A percentile compares a stretch with the other conserved stretches of the same genome.
These are phyloP conservation scores for cucumber (Cucumis sativus) DNA, from an alignment of 306 rosid species.

Conservation along the genomic window Cucumber_9930_V3 NC_026655.2:23560501-23561000, in stretches of 20 bases:
- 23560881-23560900: slow-evolving; percentile 55
- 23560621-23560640: too few relatives aligned
- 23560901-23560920: slow-evolving; percentile 80
- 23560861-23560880: slow-evolving; percentile 72
- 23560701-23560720: too few relatives aligned
- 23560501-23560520: slow-evolving; percentile 62
- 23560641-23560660: too few relatives aligned
- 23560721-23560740: too few relatives aligned
- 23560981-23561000: not conserved
- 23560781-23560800: too few relatives aligned
- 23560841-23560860: not conserved
- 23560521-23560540: slow-evolving; percentile 56
- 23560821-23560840: too few relatives aligned
- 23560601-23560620: too few relatives aligned
- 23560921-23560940: slow-evolving; percentile 61
- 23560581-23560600: not conserved
- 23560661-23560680: too few relatives aligned
- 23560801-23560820: too few relatives aligned
- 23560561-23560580: slow-evolving; percentile 3
- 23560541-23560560: slow-evolving; percentile 62
- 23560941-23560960: slow-evolving; percentile 46
- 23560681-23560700: too few relatives aligned
- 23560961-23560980: slow-evolving; percentile 11
- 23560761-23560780: too few relatives aligned
- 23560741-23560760: too few relatives aligned